These are phyloP conservation scores for Delonix regia DNA, from an alignment of 306 rosid species.

Conservation along the genomic window DNA sequence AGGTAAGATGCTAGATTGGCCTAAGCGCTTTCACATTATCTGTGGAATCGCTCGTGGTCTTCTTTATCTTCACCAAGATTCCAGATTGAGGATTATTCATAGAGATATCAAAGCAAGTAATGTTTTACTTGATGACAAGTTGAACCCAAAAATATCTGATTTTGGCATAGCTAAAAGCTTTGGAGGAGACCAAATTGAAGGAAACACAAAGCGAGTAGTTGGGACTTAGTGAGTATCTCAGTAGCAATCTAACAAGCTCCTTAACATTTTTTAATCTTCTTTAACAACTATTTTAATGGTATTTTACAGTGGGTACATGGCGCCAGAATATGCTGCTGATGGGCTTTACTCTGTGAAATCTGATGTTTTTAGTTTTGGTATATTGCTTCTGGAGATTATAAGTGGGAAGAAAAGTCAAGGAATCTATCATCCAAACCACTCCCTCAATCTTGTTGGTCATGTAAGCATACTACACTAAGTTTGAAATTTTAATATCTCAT, in stretches of 20 bases:
- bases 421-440: conserved; percentile 32
- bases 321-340: conserved; percentile 55
- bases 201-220: conserved; percentile 47
- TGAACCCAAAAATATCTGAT: conserved; percentile 56
- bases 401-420: conserved; percentile 56
- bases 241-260: background rate
- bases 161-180: conserved; percentile 56
- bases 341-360: conserved; percentile 52
- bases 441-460: conserved; percentile 47
- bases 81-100: conserved; percentile 46
- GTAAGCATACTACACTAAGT: conserved; percentile 39
- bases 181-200: conserved; percentile 51
- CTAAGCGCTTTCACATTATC: conserved; percentile 49
- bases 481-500: background rate
- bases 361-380: conserved; percentile 49
- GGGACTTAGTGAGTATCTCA: conserved; percentile 57
- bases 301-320: conserved; percentile 54
- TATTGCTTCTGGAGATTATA: conserved; percentile 55
- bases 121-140: conserved; percentile 46
- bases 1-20: conserved; percentile 41
- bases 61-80: conserved; percentile 61
- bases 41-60: conserved; percentile 50
- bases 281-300: background rate
- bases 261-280: background rate
- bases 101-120: conserved; percentile 57